Percentiles rank a stretch among this genome's conserved stretches.
These are phyloP conservation scores for Heritiera littoralis DNA, from an alignment of 345 rosid species.

Conservation along the genomic window DNA sequence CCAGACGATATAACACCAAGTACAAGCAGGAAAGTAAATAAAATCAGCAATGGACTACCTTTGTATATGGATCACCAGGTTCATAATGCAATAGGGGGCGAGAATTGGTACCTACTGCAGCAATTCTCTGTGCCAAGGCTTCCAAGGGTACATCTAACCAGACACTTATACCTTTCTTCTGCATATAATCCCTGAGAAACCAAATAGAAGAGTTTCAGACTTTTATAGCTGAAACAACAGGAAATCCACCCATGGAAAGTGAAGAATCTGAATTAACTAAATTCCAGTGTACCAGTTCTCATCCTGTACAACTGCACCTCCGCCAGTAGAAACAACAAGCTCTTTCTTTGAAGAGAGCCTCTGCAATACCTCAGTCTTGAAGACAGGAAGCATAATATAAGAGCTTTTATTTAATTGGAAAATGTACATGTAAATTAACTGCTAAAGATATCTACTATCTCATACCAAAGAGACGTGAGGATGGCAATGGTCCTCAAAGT, in stretches of 20 bases:
- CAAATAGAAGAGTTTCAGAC: slow-evolving; percentile 10
- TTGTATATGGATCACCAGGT: slow-evolving; percentile 76
- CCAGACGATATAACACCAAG: background rate
- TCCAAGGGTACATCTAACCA: slow-evolving; percentile 97
- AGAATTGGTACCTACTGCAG: slow-evolving; percentile 84
- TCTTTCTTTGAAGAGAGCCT: slow-evolving; percentile 56
- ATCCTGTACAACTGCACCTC: slow-evolving; percentile 82
- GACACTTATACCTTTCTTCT: slow-evolving; percentile 62
- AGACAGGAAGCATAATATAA: slow-evolving; percentile 28
- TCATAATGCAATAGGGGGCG: slow-evolving; percentile 82
- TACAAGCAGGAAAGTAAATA: background rate
- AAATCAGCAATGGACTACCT: slow-evolving; percentile 39
- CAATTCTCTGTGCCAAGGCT: slow-evolving; percentile 87
- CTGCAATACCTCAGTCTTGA: slow-evolving; percentile 67
- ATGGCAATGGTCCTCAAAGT: background rate
- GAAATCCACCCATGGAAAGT: background rate
- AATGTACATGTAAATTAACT: background rate
- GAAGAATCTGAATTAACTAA: background rate
- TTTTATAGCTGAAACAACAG: background rate
- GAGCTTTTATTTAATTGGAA: background rate
- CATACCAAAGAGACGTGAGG: background rate
- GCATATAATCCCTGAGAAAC: slow-evolving; percentile 69
- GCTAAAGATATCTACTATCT: background rate
- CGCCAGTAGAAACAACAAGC: slow-evolving; percentile 92
- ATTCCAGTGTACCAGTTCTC: slow-evolving; percentile 62